Base-by-base conservation (phyloP, 306 rosid species). In the Pyrus pyrifolia region DNA sequence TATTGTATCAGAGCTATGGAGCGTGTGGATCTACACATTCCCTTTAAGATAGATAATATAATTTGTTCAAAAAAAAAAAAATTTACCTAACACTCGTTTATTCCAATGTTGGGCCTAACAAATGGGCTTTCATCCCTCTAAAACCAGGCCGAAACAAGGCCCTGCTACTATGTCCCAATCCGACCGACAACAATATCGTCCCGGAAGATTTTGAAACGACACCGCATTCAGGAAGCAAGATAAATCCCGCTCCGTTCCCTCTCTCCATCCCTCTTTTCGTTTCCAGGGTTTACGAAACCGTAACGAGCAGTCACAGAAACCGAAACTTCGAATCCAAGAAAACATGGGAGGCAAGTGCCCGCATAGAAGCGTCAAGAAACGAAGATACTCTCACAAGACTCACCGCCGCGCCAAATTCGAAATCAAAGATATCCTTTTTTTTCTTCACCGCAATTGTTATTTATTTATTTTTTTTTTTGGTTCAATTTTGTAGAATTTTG, bases 321-420 rank as follows among this genome's bases (percentile, higher is more conserved):
- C 51, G 23, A 76, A 72, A 76, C 74, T 61, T 74, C 71, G 45
- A 23, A 70, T 75, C 62, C 17, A 45, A 76, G 31, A 38, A 80
- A 64, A 30, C 10, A 94, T 95, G 99, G 99, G 99, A 17, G 99
- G 99, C 1, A 95, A 92, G 80, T 95, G 97, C 82, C 99, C 99
- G 7, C 97, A 95, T 83, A 86, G 97, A 82, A 59, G 70, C 61
- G 97, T 92, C 10, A 95, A 86, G 86, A 95, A 92, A 71, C 85
- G 99, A 75, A 87, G 93, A 76, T 90, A 86, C 74, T 92, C 98
- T 42, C 93, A 88, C 90, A 92, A 95, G 80, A 80, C 89, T 8
- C 80, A 78, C 51, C 93, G 99, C 12, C 92, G 93, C 2, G 62
- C 90, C 68, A 92, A 90, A 83, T 95, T 95, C 77, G 87, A 79